A percentile compares a stretch with the other conserved stretches of the same genome.
These are phyloP conservation scores for Tetratostichococcus sp. DNA, from an alignment of 139 green algal species.

Conservation along the genomic window DNA sequence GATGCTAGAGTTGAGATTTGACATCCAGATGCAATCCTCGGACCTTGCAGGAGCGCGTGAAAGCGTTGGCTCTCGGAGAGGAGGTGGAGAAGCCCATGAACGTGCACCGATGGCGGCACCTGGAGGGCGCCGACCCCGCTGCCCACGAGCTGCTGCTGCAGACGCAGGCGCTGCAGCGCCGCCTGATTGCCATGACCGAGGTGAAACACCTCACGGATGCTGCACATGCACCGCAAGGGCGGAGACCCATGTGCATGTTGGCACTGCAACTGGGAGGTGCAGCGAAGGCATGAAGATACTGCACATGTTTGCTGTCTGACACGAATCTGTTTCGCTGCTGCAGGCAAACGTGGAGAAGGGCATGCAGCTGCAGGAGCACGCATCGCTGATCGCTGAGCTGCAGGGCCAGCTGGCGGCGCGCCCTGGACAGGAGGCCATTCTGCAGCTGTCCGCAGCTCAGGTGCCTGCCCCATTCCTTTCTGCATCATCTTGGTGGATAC, in stretches of 20 bases:
- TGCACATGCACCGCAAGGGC: neutral
- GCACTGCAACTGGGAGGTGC: no score
- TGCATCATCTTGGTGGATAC: no score
- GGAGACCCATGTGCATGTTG: no score
- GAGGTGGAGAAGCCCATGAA: conserved; percentile 95
- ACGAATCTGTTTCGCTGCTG: neutral
- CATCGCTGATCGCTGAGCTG: conserved; percentile 89
- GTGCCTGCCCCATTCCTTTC: conserved; percentile 2
- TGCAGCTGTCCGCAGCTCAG: conserved; percentile 83
- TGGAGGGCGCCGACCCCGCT: conserved; percentile 84
- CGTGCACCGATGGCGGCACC: conserved; percentile 90
- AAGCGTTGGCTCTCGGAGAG: conserved; percentile 79
- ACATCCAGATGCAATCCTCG: no score
- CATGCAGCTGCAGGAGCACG: conserved; percentile 68
- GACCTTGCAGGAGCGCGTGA: conserved; percentile 56
- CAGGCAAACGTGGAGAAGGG: neutral
- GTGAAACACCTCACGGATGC: conserved; percentile 31
- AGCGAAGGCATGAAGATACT: no score
- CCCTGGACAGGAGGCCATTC: conserved; percentile 76
- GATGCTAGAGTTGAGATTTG: no score
- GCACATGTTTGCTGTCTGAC: no score
- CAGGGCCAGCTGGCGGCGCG: conserved; percentile 85
- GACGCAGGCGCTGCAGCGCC: conserved; percentile 90
- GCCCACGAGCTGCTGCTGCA: conserved; percentile 95
- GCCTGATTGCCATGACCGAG: conserved; percentile 87